Conservation (phyloP, 495 filamentous ascomycete genomes). For the Astrocystis sublimbata region DNA sequence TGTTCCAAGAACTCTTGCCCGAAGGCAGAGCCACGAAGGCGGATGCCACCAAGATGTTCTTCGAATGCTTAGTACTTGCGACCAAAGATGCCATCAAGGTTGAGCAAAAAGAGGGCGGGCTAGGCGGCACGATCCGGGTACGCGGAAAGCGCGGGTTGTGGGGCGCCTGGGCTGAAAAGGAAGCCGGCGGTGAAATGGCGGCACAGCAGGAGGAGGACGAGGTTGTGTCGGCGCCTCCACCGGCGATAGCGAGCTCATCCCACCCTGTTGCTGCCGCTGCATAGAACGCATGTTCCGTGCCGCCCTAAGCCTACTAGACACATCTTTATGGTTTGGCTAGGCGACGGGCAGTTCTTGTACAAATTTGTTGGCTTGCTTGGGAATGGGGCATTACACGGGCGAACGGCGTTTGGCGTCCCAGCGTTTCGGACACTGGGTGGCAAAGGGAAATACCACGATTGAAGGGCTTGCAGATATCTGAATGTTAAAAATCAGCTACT, state of each 20-base stretch:
- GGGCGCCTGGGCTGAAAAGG: slow-evolving; percentile 92
- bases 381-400: slow-evolving; percentile 23
- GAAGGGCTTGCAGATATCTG: slow-evolving; percentile 26
- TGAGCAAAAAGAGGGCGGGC: slow-evolving; percentile 74
- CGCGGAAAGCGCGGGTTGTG: slow-evolving; percentile 87
- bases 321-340: slow-evolving; percentile 10
- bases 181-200: slow-evolving; percentile 61
- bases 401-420: slow-evolving; percentile 31
- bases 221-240: slow-evolving; percentile 32
- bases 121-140: slow-evolving; percentile 77
- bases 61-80: slow-evolving; percentile 90
- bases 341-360: slow-evolving; percentile 35
- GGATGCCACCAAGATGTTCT: slow-evolving; percentile 99
- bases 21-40: slow-evolving; percentile 73
- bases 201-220: slow-evolving; percentile 35
- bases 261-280: slow-evolving; percentile 37
- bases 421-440: slow-evolving; percentile 24
- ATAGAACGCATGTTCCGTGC: slow-evolving; percentile 15
- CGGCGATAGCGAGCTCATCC: slow-evolving; percentile 35
- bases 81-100: slow-evolving; percentile 98
- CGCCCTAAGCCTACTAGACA: slow-evolving; percentile 4
- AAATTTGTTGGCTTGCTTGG: slow-evolving; percentile 34
- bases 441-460: slow-evolving; percentile 36
- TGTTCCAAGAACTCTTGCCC: slow-evolving; percentile 91
- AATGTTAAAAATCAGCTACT: slow-evolving; percentile 30